Conservation (phyloP, 768 basidiomycete genomes). For the Lentinus tigrinus region DNA sequence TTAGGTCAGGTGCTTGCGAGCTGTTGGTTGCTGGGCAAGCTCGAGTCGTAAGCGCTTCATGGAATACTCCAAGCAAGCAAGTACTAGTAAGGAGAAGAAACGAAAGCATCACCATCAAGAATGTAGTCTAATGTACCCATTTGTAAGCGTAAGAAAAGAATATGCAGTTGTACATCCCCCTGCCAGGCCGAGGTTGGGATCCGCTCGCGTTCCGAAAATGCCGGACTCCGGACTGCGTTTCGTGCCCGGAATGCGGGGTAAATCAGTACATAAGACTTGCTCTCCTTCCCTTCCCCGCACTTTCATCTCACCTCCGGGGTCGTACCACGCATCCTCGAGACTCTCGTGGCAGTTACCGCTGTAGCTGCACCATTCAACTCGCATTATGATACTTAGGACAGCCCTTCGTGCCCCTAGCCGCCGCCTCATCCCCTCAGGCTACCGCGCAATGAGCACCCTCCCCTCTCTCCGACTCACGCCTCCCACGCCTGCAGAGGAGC, state of each 20-base stretch:
- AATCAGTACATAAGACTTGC: neutral
- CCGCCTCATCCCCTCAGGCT: constrained; percentile 7
- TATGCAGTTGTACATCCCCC: too few relatives aligned
- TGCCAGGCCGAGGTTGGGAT: neutral
- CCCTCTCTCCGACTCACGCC: constrained; percentile 52
- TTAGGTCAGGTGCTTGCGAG: constrained; percentile 26
- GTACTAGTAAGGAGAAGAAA: too few relatives aligned
- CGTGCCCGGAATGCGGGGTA: constrained; percentile 9
- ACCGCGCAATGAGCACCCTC: constrained; percentile 16
- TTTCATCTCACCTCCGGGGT: neutral
- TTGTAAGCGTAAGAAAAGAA: too few relatives aligned
- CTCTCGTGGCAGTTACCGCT: neutral
- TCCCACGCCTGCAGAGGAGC: constrained; percentile 58
- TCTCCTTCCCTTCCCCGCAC: neutral
- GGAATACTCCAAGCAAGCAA: too few relatives aligned
- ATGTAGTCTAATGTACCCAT: neutral
- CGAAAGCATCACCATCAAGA: neutral
- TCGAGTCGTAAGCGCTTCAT: constrained; percentile 17
- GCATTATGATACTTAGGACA: constrained; percentile 9
- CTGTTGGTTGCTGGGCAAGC: constrained; percentile 28
- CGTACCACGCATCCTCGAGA: neutral
- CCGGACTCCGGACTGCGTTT: neutral
- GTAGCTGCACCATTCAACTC: neutral
- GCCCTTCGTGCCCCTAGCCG: constrained; percentile 2
- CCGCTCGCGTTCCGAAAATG: constrained; percentile 11